These are phyloP conservation scores for Xylaria nigripes DNA, from an alignment of 495 filamentous ascomycete species.

Conservation along the genomic window DNA sequence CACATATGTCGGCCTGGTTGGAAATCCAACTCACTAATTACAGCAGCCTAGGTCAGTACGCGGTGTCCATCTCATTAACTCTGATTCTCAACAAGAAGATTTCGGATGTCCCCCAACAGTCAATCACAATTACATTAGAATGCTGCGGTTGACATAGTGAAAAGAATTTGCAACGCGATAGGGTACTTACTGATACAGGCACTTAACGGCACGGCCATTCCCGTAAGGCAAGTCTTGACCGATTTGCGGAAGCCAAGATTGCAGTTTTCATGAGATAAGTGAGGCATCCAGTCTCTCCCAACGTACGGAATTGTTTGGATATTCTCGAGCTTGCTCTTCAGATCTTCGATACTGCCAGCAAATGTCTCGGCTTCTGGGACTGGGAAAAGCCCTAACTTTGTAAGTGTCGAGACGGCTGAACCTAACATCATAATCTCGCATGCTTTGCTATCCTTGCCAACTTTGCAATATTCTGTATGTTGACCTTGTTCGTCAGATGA, in stretches of 20 bases:
- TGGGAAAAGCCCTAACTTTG: slow-evolving; percentile 8
- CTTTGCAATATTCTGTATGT: slow-evolving; percentile 5
- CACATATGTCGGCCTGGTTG: slow-evolving; percentile 4
- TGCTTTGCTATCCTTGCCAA: not conserved
- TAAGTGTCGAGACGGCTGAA: slow-evolving; percentile 6
- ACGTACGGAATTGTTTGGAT: slow-evolving; percentile 7
- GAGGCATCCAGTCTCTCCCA: slow-evolving; percentile 12
- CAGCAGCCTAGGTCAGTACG: not conserved
- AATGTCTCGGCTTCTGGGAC: slow-evolving; percentile 8
- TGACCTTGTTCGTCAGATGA: not conserved
- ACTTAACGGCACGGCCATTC: slow-evolving; percentile 5
- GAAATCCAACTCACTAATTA: slow-evolving; percentile 9
- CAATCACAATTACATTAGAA: too few species aligned
- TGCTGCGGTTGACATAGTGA: not conserved
- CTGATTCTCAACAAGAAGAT: too few species aligned
- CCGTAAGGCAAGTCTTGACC: slow-evolving; percentile 4
- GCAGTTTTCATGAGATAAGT: slow-evolving; percentile 10
- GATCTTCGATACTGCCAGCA: slow-evolving; percentile 4
- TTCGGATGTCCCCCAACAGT: too few species aligned
- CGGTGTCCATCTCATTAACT: not conserved
- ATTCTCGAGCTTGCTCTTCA: slow-evolving; percentile 6
- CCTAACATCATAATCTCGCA: slow-evolving; percentile 18
- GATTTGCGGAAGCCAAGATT: slow-evolving; percentile 7
- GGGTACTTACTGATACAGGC: slow-evolving; percentile 5
- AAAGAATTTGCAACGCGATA: not conserved